Percentiles rank a stretch among this genome's conserved stretches.
Conservation (phyloP, 768 basidiomycete genomes). For the Suillus bovinus region DNA sequence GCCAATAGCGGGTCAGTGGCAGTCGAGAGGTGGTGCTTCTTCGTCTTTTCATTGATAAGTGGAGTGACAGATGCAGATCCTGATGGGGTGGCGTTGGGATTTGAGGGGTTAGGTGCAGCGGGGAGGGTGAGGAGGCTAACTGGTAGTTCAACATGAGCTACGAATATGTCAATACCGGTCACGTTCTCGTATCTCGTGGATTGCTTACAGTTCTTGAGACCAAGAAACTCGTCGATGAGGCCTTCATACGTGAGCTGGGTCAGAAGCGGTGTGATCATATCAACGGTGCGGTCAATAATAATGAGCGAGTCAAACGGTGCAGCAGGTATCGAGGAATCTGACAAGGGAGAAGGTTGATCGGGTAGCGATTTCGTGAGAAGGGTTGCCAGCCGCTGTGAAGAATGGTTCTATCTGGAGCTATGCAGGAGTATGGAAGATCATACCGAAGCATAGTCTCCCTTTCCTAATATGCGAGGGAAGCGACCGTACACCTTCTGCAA, state of each 20-base stretch:
- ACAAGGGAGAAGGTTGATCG: conserved; percentile 39
- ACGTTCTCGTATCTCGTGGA: conserved; percentile 1
- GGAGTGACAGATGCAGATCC: conserved; percentile 46
- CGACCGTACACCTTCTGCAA: conserved; percentile 84
- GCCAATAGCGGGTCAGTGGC: conserved; percentile 76
- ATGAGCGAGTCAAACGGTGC: conserved; percentile 83
- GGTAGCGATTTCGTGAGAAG: conserved; percentile 64
- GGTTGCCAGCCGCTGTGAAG: conserved; percentile 66
- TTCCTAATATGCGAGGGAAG: conserved; percentile 91
- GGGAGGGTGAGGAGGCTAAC: conserved; percentile 66
- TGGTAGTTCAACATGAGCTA: conserved; percentile 83
- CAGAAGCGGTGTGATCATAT: conserved; percentile 93
- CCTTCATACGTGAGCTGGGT: conserved; percentile 98
- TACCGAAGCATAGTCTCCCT: conserved; percentile 86
- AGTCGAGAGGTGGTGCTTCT: conserved; percentile 85
- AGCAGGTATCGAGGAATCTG: conserved; percentile 45
- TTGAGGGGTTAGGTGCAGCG: conserved; percentile 39
- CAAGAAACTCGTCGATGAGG: conserved; percentile 88
- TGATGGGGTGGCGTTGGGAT: conserved; percentile 41
- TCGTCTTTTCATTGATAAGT: conserved; percentile 77
- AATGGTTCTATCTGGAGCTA: conserved; percentile 14
- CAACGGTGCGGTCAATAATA: conserved; percentile 85
- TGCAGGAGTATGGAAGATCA: conserved; percentile 19
- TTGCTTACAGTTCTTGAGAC: conserved; percentile 81
- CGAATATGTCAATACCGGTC: neutral